These are phyloP conservation scores for Phaseolus lunatus DNA, from an alignment of 306 rosid genomes.

Conservation along the genomic window DNA sequence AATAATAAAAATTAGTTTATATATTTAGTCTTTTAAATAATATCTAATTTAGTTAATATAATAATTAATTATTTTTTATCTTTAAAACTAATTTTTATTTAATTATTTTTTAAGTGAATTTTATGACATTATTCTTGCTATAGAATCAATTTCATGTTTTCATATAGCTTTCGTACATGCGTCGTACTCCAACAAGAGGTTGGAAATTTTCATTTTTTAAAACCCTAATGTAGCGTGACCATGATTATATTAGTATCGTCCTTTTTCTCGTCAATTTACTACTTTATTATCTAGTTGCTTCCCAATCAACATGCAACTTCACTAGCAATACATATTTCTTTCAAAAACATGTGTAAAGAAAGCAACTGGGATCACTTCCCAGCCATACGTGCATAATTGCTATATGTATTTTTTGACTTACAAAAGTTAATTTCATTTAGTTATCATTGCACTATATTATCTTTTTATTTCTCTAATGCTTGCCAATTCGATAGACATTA, in stretches of 20 bases:
- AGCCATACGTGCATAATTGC: neutral
- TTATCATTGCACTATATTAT: neutral
- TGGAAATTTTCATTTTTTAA: neutral
- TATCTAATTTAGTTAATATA: too few species aligned
- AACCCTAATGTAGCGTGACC: neutral
- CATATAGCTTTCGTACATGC: neutral
- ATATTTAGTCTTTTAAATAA: too few species aligned
- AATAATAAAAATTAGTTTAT: too few species aligned
- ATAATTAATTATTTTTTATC: too few species aligned
- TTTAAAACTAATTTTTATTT: too few species aligned
- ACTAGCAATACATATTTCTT: neutral
- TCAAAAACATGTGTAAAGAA: neutral
- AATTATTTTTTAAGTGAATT: too few species aligned
- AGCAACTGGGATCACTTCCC: neutral
- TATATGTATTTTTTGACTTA: neutral
- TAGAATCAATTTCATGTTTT: neutral
- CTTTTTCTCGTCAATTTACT: neutral
- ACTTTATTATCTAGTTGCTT: slow-evolving; percentile 23
- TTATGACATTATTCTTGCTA: neutral
- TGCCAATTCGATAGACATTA: slow-evolving; percentile 46
- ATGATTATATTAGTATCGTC: neutral
- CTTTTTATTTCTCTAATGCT: slow-evolving; percentile 44
- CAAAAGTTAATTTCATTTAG: slow-evolving; percentile 8
- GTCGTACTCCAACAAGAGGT: neutral
- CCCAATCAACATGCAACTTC: slow-evolving; percentile 41